phyloP scores from a whole-genome alignment of 768 basidiomycete species.

The Phallus indusiatus region DNA sequence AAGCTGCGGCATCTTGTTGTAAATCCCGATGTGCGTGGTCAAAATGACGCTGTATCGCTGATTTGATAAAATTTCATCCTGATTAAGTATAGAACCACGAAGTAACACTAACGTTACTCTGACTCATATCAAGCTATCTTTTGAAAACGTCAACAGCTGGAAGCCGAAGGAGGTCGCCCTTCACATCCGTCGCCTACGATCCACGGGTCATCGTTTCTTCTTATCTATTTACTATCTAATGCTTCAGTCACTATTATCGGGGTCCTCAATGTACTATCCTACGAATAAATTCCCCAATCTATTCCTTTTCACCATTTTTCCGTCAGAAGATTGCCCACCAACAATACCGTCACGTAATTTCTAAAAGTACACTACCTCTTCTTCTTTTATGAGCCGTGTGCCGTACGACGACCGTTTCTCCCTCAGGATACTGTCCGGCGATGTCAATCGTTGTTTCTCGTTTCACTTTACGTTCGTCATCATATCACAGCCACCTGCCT shows the following conservation, averaged over 20 bases:
- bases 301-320: background rate
- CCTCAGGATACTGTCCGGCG: too few species aligned
- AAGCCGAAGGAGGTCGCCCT: too few species aligned
- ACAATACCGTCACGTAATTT: background rate
- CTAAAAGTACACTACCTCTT: background rate
- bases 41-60: background rate
- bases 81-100: background rate
- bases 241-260: too few species aligned
- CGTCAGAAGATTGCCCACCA: background rate
- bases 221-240: too few species aligned
- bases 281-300: too few species aligned
- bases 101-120: background rate
- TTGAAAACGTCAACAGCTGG: background rate
- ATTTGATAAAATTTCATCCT: background rate
- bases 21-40: background rate
- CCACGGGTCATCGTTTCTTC: too few species aligned
- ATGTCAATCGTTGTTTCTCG: too few species aligned
- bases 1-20: background rate
- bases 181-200: too few species aligned
- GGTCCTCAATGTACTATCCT: too few species aligned
- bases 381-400: background rate
- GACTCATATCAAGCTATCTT: background rate
- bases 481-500: too few species aligned
- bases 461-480: too few species aligned
- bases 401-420: too few species aligned